Base-by-base conservation (phyloP, 176 grass and related monocot species). In the Raddia distichophylla region DNA sequence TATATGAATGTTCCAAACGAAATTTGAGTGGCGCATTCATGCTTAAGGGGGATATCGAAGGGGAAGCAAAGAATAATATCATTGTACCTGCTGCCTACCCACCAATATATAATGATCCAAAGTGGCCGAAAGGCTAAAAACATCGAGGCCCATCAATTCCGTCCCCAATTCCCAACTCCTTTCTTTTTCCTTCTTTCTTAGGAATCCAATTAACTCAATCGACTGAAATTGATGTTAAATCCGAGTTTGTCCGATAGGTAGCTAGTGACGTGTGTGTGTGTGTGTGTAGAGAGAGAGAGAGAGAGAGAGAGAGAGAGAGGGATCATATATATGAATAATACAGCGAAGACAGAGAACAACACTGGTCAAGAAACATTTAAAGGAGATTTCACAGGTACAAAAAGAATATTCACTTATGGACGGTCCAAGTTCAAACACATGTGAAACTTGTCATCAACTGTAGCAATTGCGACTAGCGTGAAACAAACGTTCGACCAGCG, bases 111-210 rank as follows among this genome's bases (percentile, higher is more conserved):
- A 68, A 67, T 71, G 50, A 79, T 83, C 82, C 71, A 85, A 85
- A 89, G 87, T 76, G 71, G 71, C 87, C 87, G 87, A 89, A 89
- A 89, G 87, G 77, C 63, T 75, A 60, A 18, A 35, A 18, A 64
- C 71, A 48, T 50, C 37, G 37, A 40, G 64, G 64, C 22, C 84
- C 27, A 27, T 27, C 27, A 27, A 80, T 80, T 66, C 69, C 51
- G 59, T 80, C 65, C 11, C 63, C 79, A 64, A 56, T 76, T 20
- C 4, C 65, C 65, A 70, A 63, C 63, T 73, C 55, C 53, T 75
- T 32, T 22, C 43, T 59, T 45, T 59, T 45, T 13, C 32, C 50
- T 65, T 76, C 40, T 42, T 47, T 80, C 69, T 76, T 64, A 40
- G 47, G 82, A 80, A 84, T 89, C 76, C 27, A 61, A 75, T 84